Evolutionary conservation across 768 basidiomycete species (phyloP).

Genomic region (Mycena indigotica): DNA sequence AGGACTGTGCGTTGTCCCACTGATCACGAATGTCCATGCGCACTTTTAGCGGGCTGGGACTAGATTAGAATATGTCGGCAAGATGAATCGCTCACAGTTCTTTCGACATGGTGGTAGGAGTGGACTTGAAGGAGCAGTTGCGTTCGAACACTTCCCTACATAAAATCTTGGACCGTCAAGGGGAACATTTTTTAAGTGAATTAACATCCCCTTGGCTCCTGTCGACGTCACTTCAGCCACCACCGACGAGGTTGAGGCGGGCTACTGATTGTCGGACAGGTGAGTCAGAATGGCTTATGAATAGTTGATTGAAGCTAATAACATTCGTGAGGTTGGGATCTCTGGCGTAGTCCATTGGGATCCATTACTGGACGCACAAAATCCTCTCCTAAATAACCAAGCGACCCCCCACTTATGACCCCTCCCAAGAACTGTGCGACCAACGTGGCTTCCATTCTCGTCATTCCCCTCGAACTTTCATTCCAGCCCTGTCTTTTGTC

Average conservation of each 20-base stretch:
- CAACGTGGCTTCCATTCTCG: background rate
- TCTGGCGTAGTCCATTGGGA: no score
- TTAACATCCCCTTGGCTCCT: background rate
- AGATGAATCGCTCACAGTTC: conserved; percentile 11
- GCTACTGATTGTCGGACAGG: background rate
- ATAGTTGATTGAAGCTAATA: background rate
- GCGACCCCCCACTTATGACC: no score
- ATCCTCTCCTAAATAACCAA: background rate
- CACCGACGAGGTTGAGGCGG: no score
- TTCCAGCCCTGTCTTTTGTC: background rate
- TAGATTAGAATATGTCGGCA: background rate
- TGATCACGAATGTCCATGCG: conserved; percentile 41
- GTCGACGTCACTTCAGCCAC: background rate
- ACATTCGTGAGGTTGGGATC: no score
- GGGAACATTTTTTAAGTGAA: background rate
- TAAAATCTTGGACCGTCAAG: background rate
- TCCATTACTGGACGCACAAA: no score
- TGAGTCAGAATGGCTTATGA: background rate
- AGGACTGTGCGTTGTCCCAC: conserved; percentile 35
- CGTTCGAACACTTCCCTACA: conserved; percentile 2
- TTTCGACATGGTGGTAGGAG: conserved; percentile 19
- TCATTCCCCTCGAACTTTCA: background rate
- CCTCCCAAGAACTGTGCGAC: background rate
- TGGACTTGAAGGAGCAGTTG: background rate
- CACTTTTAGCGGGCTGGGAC: conserved; percentile 39